Base-by-base conservation (phyloP, 257 asterid species). In the Gynochthodes officinalis region DNA sequence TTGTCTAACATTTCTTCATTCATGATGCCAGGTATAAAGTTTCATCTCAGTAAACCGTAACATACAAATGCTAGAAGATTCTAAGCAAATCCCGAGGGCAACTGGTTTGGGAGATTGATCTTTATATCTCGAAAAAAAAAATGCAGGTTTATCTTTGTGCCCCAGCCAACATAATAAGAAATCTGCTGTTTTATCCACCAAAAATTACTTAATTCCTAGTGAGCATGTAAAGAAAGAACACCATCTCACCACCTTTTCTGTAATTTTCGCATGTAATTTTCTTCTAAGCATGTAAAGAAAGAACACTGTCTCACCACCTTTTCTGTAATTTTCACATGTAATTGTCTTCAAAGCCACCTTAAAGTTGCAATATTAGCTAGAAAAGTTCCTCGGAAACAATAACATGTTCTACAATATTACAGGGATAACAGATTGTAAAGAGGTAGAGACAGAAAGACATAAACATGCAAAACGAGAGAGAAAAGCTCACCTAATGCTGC, bases 401-500 rank as follows among this genome's bases (percentile, higher is more conserved):
- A 11, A 13, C 18, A 23, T 28, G 10, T 4, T 27, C 19, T 13
- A n/a, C n/a, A n/a, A n/a, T n/a, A n/a, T n/a, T n/a, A n/a, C n/a
- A n/a, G n/a, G n/a, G n/a, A n/a, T 58, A 52, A n/a, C 23, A 6
- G n/a, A 71, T 28, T 19, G 46, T 23, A 15, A 10, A n/a, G n/a
- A 23, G 28, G 18, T 42, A 54, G 40, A 2, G 42, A 27, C 7
- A 23, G 19, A 27, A 52, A 57, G 52, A 30, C 4, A 37, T 7
- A 37, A 3, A 37, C 6, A 2, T 7, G 44, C n/a, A n/a, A n/a
- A 58, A 27, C 16, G 78, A 59, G 28, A 37, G 55, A 61, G n/a
- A 67, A 23, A 35, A 39, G 54, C 73, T 79, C 80, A 90, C 97
- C 97, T 81, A 67, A 16, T 46, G 86, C 57, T 3, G 88, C 84